Conservation (phyloP, 148 eudicot genomes). For the Dysphania ambrosioides region DNA sequence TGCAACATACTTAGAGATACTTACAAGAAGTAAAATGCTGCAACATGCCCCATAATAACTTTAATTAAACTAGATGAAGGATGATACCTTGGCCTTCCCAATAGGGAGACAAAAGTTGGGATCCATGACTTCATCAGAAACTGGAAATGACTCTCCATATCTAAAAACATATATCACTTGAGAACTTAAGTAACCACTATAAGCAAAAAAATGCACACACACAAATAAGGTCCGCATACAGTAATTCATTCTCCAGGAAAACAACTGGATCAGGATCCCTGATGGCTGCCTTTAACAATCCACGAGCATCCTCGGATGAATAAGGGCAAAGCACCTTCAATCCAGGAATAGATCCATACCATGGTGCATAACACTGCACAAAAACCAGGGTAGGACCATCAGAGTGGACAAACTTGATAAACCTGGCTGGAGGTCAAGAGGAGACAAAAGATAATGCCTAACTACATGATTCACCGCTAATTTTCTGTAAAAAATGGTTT, state of each 20-base stretch:
- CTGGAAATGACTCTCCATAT: constrained; percentile 82
- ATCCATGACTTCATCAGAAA: constrained; percentile 75
- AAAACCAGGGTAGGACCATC: background rate
- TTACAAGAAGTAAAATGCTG: background rate
- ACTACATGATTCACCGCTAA: background rate
- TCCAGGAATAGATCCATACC: constrained; percentile 84
- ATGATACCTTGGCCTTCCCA: constrained; percentile 79
- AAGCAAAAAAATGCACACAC: background rate
- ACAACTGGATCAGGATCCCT: constrained; percentile 96
- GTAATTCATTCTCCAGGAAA: constrained; percentile 81
- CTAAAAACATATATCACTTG: constrained; percentile 29
- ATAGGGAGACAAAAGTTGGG: constrained; percentile 75
- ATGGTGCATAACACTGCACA: constrained; percentile 79
- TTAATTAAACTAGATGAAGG: background rate
- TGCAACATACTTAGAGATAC: background rate
- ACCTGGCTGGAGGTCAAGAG: background rate
- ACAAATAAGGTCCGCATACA: constrained; percentile 41
- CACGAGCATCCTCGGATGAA: constrained; percentile 92
- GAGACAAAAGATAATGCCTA: background rate
- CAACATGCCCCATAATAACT: background rate
- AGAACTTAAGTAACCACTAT: background rate
- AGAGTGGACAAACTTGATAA: background rate
- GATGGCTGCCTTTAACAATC: constrained; percentile 88
- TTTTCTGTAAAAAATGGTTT: background rate
- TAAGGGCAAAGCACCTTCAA: constrained; percentile 76